Conservation (phyloP, 2,329 filamentous ascomycete species). For the Fusarium luffae region DNA sequence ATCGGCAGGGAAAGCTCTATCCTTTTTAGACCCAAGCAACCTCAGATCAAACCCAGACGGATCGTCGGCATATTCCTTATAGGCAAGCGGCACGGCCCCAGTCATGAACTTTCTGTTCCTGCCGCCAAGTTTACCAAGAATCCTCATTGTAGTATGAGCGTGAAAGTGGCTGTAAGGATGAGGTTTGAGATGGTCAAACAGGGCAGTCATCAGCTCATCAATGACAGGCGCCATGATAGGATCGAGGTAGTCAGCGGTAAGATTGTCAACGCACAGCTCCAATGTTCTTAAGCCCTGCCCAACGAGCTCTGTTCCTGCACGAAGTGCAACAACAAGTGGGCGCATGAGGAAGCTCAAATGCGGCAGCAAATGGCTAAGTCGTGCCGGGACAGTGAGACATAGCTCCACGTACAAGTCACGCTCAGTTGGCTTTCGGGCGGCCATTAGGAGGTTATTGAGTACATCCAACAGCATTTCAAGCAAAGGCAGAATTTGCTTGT, state of each 20-base stretch:
- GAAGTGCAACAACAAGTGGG: constrained; percentile 92
- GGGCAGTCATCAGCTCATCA: constrained; percentile 96
- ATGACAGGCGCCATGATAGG: constrained; percentile 99
- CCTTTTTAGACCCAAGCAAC: constrained; percentile 88
- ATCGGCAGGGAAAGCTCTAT: constrained; percentile 86
- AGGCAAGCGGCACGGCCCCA: constrained; percentile 84
- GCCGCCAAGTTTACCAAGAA: constrained; percentile 94
- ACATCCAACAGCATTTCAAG: constrained; percentile 98
- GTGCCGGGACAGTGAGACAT: constrained; percentile 92
- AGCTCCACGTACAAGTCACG: constrained; percentile 97
- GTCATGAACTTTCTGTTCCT: constrained; percentile 96
- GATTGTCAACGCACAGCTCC: constrained; percentile 96
- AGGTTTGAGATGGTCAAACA: constrained; percentile 95
- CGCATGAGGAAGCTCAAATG: constrained; percentile 98
- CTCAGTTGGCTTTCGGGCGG: constrained; percentile 89
- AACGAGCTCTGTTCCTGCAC: constrained; percentile 91
- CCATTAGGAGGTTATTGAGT: constrained; percentile 91
- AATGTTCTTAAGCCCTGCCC: constrained; percentile 93
- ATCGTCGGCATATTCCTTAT: constrained; percentile 88
- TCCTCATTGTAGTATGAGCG: constrained; percentile 96
- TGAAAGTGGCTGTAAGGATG: constrained; percentile 97
- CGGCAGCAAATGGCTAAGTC: constrained; percentile 92
- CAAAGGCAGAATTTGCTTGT: constrained; percentile 96
- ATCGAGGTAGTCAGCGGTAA: constrained; percentile 97
- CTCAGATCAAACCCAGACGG: constrained; percentile 87